Percentiles rank a stretch among this genome's conserved stretches.
phyloP scores from a whole-genome alignment of 805 yeast genomes.

The Metschnikowia borealis region DNA sequence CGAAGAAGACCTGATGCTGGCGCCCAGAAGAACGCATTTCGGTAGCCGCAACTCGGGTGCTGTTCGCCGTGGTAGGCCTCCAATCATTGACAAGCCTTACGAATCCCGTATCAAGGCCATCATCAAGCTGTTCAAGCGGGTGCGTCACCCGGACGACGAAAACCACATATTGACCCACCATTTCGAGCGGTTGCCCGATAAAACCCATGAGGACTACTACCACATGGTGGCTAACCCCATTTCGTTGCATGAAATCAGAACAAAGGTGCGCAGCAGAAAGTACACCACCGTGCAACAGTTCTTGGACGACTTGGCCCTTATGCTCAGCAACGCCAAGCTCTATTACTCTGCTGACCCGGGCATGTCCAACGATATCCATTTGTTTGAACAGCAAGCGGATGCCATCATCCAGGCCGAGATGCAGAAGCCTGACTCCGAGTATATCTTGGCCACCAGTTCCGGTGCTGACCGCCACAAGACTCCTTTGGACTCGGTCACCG shows the following conservation, averaged over 20 bases:
- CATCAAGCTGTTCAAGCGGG: slow-evolving; percentile 74
- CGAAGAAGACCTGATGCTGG: slow-evolving; percentile 15
- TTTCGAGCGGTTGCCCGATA: slow-evolving; percentile 83
- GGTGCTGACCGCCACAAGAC: slow-evolving; percentile 56
- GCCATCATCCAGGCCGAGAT: slow-evolving; percentile 62
- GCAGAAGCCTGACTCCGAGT: slow-evolving; percentile 77
- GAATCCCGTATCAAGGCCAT: slow-evolving; percentile 89
- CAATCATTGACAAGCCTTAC: slow-evolving; percentile 84
- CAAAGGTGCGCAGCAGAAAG: slow-evolving; percentile 80
- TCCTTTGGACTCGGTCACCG: slow-evolving; percentile 75
- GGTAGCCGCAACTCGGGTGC: slow-evolving; percentile 33
- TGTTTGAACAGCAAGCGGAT: slow-evolving; percentile 59
- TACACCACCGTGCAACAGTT: slow-evolving; percentile 74
- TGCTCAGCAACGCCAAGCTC: slow-evolving; percentile 70
- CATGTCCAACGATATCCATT: slow-evolving; percentile 56
- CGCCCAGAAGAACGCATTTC: slow-evolving; percentile 3
- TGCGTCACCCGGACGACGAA: slow-evolving; percentile 47
- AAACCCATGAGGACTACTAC: slow-evolving; percentile 52
- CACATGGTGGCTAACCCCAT: slow-evolving; percentile 54
- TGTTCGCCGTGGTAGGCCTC: slow-evolving; percentile 83
- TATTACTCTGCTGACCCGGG: slow-evolving; percentile 51
- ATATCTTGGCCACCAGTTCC: slow-evolving; percentile 40
- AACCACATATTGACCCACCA: slow-evolving; percentile 51
- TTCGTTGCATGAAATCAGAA: slow-evolving; percentile 67
- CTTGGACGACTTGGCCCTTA: slow-evolving; percentile 67